Evolutionary conservation across 1,284 basidiomycete genomes (phyloP), one percentile per base, ranked within the genome.

Genomic region (Schizophyllum amplum): DNA sequence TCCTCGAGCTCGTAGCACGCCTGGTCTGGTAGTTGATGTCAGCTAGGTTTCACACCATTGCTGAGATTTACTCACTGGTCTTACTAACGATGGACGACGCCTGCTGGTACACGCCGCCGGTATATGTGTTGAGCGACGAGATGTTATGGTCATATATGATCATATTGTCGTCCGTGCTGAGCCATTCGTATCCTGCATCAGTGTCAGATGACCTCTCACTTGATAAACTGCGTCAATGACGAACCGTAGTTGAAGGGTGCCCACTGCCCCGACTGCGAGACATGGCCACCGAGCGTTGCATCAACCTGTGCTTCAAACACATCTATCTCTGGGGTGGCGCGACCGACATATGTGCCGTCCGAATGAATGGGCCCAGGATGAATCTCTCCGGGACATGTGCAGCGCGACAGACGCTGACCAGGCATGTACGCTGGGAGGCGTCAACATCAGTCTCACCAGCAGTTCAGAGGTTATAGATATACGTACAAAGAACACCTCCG

Each of bases 1-100:
- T 61, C 74, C 79, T 88, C 85, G 63, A 81, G 83, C 0, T 84
- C 87, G 63, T 87, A 89, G 2, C 76, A 66, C 2, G 78, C 74
- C 65, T 72, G 83, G 13, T 50, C 48, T 50, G 13, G 3, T 9
- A 50, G 4, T 3, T 20, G 1, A 50, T n/a, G n/a, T 50, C 20
- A 50, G 48, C 22, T 7, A n/a, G 5, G 6, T 5, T 7, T n/a
- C 47, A 49, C 7, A 7, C 47, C 5, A 23, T 6, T 5, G 6
- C 6, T 7, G n/a, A 5, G n/a, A 49, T n/a, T 57, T 74, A 71
- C 60, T 79, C 80, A 50, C 76, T 76, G 27, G 73, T 74, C 21
- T 62, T 57, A 1, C 69, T 67, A 23, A 74, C 64, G 17, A 64
- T 67, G 7, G 69, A 70, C 2, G 68, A 69, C 0, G 83, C 80